Evolutionary conservation across 352 stramenopile genomes (phyloP), one percentile per base, ranked within the genome.

Genomic region (Pythium myriotylum): DNA sequence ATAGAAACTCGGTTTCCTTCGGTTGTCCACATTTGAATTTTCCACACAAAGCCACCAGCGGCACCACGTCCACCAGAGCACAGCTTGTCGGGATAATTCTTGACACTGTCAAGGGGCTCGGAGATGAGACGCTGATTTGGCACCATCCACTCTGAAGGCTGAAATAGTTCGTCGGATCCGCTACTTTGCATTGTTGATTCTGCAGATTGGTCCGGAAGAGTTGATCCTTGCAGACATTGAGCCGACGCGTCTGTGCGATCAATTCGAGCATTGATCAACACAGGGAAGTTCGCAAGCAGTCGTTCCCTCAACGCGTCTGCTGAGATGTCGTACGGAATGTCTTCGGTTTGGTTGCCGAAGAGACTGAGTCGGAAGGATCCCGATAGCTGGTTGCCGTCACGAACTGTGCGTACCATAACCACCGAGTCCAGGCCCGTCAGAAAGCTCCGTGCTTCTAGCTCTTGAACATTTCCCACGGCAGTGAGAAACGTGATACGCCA

Each of bases 401-500:
- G 62, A 7, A 96, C 33, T 10, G 89, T 97, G 13, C 89, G 69
- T 0, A 94, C 83, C 12, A 71, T 54, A 3, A 91, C 86, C 17
- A 76, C 55, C n/a, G 90, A 81, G 3, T 84, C 81, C 14, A 96
- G 67, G 3, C 87, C 91, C 7, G 85, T 79, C 14, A 98, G 71
- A 3, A 79, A 76, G 59, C 88, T 96, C 14, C 72, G 76, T 0
- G 81, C 81, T 16, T 68, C 62, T 12, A 98, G 75, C 20, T 84
- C 81, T n/a, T 72, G 73, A 1, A 96, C 74, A 59, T 96, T 86
- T 2, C 91, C 92, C 3, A 97, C 79, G 4, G 84, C 78, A 14
- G 84, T 92, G 17, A 82, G 53, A 59, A 98, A 98, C 4, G 92
- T 98, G 22, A 98, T 81, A 1, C 79, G 86, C 94, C 94, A 98